phyloP scores from a whole-genome alignment of 257 asterid genomes.

The Ajuga chamaepitys region DNA sequence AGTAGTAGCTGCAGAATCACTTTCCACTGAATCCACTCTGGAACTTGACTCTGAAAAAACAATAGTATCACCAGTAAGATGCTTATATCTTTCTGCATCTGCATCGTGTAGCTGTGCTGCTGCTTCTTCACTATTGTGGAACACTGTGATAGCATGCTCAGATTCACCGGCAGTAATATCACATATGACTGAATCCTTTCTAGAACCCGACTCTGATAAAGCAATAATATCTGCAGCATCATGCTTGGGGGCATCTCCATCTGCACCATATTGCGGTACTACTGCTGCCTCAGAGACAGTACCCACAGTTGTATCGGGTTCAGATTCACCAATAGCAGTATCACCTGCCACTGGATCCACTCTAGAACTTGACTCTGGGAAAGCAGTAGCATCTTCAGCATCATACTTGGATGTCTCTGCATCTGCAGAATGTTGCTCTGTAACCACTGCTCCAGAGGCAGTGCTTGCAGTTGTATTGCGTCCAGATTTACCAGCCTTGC shows the following conservation, averaged over 20 bases:
- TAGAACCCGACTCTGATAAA: conserved; percentile 31
- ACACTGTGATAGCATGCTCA: conserved; percentile 30
- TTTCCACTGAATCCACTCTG: conserved; percentile 26
- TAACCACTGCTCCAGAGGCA: conserved; percentile 23
- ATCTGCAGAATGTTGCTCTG: conserved; percentile 29
- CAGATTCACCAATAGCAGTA: conserved; percentile 34
- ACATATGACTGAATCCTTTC: conserved; percentile 23
- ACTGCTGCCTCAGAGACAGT: conserved; percentile 22
- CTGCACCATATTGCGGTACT: conserved; percentile 23
- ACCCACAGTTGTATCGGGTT: conserved; percentile 29
- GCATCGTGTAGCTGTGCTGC: conserved; percentile 21
- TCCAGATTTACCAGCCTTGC: conserved; percentile 59
- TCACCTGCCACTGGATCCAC: conserved; percentile 24
- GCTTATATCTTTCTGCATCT: conserved; percentile 32
- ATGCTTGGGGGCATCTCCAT: conserved; percentile 31
- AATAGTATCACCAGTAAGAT: conserved; percentile 20
- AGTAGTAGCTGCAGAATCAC: conserved; percentile 21
- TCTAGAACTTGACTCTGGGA: conserved; percentile 31
- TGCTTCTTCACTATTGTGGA: conserved; percentile 19
- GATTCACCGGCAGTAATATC: conserved; percentile 31
- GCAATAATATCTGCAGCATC: conserved; percentile 23
- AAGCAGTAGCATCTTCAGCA: conserved; percentile 20
- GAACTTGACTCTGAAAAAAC: conserved; percentile 34
- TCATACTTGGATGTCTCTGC: conserved; percentile 34
- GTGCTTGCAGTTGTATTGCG: conserved; percentile 29